Percentiles rank a stretch among this genome's conserved stretches.
phyloP scores from a whole-genome alignment of 176 grass and related monocot genomes.

The Triticum aestivum region DNA sequence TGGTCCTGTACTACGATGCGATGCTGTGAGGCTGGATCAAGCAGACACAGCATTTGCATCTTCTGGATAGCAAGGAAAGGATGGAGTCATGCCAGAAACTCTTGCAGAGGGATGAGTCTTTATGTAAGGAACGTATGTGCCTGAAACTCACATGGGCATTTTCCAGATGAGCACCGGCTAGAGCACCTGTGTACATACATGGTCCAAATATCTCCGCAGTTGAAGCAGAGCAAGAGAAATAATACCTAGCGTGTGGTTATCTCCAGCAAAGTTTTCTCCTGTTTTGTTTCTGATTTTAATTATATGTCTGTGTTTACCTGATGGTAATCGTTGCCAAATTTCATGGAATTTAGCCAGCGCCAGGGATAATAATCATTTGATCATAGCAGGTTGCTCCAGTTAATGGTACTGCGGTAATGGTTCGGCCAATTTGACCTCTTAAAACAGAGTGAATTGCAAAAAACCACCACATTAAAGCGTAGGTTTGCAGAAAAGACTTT shows the following conservation, averaged over 20 bases:
- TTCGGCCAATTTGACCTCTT: too few species aligned
- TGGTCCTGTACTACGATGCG: not conserved
- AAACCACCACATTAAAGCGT: too few species aligned
- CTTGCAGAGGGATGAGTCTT: not conserved
- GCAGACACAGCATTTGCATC: not conserved
- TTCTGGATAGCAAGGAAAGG: not conserved
- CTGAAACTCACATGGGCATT: not conserved
- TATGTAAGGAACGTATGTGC: slow-evolving; percentile 25
- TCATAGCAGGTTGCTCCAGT: not conserved
- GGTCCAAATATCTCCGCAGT: too few species aligned
- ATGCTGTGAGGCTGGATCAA: not conserved
- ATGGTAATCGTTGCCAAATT: not conserved
- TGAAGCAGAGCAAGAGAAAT: slow-evolving; percentile 24
- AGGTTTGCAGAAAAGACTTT: too few species aligned
- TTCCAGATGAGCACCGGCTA: not conserved
- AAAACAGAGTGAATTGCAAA: too few species aligned
- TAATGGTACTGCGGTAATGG: too few species aligned
- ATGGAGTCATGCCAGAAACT: not conserved
- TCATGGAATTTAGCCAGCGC: not conserved
- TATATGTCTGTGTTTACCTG: not conserved
- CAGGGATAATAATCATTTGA: not conserved
- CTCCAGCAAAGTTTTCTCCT: not conserved
- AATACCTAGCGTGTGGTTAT: not conserved
- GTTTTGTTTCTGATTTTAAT: not conserved
- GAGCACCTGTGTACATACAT: slow-evolving; percentile 1